Conservation (phyloP, 345 rosid genomes). For the Sisymbrium irio region DNA sequence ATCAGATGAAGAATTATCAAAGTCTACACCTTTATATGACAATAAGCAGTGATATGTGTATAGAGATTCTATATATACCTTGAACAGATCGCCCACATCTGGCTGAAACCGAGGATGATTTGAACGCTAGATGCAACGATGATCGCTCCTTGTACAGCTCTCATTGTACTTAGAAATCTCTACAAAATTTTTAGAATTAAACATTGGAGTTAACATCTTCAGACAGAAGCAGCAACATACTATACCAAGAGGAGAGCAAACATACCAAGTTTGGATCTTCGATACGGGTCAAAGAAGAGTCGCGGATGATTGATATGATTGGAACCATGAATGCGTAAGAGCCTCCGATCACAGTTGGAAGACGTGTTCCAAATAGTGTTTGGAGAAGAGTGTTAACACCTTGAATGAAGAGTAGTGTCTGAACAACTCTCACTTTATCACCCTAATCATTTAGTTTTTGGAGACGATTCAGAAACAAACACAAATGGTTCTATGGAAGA, state of each 20-base stretch:
- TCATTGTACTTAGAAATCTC: slow-evolving; percentile 92
- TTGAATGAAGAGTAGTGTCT: slow-evolving; percentile 86
- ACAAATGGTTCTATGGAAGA: background rate
- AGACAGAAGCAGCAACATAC: background rate
- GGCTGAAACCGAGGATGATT: slow-evolving; percentile 92
- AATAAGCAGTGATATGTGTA: background rate
- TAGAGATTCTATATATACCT: too few species aligned
- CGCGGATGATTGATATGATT: slow-evolving; percentile 81
- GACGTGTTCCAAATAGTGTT: slow-evolving; percentile 86
- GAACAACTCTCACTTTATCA: slow-evolving; percentile 94
- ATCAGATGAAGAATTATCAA: background rate
- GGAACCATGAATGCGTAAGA: slow-evolving; percentile 99
- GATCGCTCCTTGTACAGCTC: slow-evolving; percentile 97
- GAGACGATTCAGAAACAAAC: background rate
- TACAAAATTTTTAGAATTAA: slow-evolving; percentile 11
- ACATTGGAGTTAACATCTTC: background rate
- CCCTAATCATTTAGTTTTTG: slow-evolving; percentile 49
- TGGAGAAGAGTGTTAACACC: slow-evolving; percentile 92
- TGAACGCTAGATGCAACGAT: slow-evolving; percentile 96
- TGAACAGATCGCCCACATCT: slow-evolving; percentile 92
- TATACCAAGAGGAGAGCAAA: background rate
- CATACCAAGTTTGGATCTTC: slow-evolving; percentile 76
- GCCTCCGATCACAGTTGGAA: slow-evolving; percentile 95
- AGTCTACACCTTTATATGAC: background rate
- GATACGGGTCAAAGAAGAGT: slow-evolving; percentile 68